Evolutionary conservation across 306 rosid species (phyloP), one percentile per base, ranked within the genome.

Genomic region (Dalbergia cultrata): DNA sequence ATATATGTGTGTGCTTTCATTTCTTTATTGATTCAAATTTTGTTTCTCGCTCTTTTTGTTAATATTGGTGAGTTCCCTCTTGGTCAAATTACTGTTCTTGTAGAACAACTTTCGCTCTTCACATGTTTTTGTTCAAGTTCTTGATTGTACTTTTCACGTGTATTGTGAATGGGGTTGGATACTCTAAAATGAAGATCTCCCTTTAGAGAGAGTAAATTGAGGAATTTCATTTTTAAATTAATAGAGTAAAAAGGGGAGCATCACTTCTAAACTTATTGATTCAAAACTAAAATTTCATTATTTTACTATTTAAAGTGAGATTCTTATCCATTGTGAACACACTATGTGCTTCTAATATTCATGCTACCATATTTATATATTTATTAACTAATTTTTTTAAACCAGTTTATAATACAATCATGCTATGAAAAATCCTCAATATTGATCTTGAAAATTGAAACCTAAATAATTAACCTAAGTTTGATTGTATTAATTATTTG

Each of bases 11-110:
- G 5, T 9, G 72, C 56, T 2, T 77, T 22, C 17, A 47, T 65
- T 71, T 78, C 57, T 50, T 21, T 4, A 19, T 0, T 34, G 17
- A 52, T 72, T 67, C 67, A 66, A 66, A 39, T 77, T 62, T 71
- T 0, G 35, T 52, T 17, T 59, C 22, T 35, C 2, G 41, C 44
- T 50, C 31, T 69, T 19, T 31, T 69, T 53, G 39, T 34, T 13
- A 37, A 70, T 45, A 52, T 52, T 14, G 47, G 18, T 2, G 17
- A 41, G 43, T 43, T 58, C 31, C 31, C 31, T 22, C 47, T 31
- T 61, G 49, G 45, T 58, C 47, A 45, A 47, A 44, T 52, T 45
- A 13, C 45, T 26, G 12, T 17, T 31, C 34, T 44, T 69, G 26
- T 33, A 44, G 10, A 56, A 6, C 11, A 68, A 68, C 12, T 43